Evolutionary conservation across 2,329 filamentous ascomycete genomes (phyloP).

Genomic region (Acephala macrosclerotiorum): DNA sequence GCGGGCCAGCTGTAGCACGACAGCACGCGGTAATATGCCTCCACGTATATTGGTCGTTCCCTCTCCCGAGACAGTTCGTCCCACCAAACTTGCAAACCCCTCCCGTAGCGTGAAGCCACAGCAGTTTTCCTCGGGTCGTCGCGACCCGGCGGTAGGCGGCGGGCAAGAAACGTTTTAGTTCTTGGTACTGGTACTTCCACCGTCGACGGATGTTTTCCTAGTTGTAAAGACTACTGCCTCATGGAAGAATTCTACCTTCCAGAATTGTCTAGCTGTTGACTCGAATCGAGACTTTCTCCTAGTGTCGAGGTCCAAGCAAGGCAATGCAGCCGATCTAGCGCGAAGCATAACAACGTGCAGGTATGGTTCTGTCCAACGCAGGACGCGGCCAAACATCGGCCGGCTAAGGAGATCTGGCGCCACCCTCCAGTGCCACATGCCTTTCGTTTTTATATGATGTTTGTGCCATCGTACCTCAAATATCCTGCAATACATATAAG

Average conservation of each 20-base stretch:
- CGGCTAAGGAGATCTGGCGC: not conserved
- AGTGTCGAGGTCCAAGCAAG: not conserved
- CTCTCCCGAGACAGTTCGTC: not conserved
- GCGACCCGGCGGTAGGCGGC: not conserved
- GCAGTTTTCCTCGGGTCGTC: not conserved
- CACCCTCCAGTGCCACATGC: not conserved
- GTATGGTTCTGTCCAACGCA: too few relatives aligned
- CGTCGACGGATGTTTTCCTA: not conserved
- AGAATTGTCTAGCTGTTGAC: not conserved
- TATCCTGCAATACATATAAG: not conserved
- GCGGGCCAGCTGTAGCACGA: not conserved
- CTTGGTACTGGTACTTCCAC: not conserved
- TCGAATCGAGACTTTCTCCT: not conserved
- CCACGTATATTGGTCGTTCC: not conserved
- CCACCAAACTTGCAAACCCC: not conserved
- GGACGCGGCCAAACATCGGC: too few relatives aligned
- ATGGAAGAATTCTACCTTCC: not conserved
- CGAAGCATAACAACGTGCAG: too few relatives aligned
- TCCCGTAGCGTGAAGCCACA: conserved; percentile 7
- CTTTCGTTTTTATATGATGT: not conserved
- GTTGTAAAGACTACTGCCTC: not conserved
- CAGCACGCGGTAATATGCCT: not conserved
- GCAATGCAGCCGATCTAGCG: not conserved
- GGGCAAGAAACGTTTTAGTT: not conserved
- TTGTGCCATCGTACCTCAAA: not conserved